Evolutionary conservation across 2,329 filamentous ascomycete species (phyloP), one percentile per base, ranked within the genome.

Genomic region (Ophiostoma himal-ulmi): DNA sequence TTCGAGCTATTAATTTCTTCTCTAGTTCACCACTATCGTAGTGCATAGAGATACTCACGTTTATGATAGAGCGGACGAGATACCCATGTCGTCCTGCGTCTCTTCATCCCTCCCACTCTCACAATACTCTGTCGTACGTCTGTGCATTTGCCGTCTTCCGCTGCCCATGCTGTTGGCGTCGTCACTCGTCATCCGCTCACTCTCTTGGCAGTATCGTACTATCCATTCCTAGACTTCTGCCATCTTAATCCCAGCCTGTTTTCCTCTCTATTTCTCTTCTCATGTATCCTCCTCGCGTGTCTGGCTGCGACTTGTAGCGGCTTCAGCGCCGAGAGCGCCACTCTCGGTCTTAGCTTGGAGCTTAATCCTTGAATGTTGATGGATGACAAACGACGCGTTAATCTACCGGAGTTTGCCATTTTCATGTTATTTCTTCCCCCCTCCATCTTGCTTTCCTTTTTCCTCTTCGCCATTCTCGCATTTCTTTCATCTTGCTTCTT

Each of bases 71-170:
- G 57, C 57, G 57, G 57, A 62, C 26, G 57, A 62, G 57, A 62
- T 62, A 36, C 57, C 57, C 57, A 34, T 62, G 57, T 62, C 57
- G 57, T 62, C 57, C 57, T 62, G n/a, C 14, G 22, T 62, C 13
- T 10, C 11, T 62, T 62, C 14, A 26, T 26, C 22, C 3, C n/a
- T 26, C 8, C 10, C n/a, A 13, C 22, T 26, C n/a, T 30, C 52
- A n/a, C n/a, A 57, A 10, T 30, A n/a, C 6, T 48, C 44, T 20
- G 44, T 20, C 44, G 52, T 26, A 3, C 26, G 52, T 26, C 52
- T 57, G 52, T 57, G 22, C 52, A 13, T 57, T 57, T 57, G 52
- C 52, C 52, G 52, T 57, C 52, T 22, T 57, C 52, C 10, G 52
- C n/a, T 30, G 44, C 44, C 44, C 44, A n/a, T 48, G 17, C 17